Percentiles rank a stretch among this genome's conserved stretches.
Evolutionary conservation across 78 protist species (phyloP).

Genomic region (Planoprotostelium fungivorum): DNA sequence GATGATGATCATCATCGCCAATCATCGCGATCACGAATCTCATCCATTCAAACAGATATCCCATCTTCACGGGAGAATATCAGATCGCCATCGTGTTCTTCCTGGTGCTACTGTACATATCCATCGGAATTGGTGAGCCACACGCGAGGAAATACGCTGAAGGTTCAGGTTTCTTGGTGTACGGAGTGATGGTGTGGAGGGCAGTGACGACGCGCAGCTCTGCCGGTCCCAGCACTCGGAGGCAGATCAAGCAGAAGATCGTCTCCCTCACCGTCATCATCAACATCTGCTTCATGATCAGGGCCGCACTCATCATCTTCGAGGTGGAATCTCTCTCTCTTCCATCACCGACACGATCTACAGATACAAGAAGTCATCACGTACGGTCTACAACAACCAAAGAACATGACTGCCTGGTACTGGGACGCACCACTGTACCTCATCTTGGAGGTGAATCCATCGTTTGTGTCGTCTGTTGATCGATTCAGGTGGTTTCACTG

Average conservation of each 20-base stretch:
- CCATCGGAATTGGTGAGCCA: not conserved
- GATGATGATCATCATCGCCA: not conserved
- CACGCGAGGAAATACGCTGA: not conserved
- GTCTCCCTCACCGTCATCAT: not conserved
- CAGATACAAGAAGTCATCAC: not conserved
- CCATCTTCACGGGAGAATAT: not conserved
- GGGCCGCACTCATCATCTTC: not conserved
- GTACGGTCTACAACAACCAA: not conserved
- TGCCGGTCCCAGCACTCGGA: not conserved
- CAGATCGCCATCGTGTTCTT: not conserved
- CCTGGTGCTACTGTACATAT: not conserved
- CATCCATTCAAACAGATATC: not conserved
- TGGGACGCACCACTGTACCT: not conserved
- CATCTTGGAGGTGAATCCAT: not conserved
- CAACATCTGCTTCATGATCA: not conserved
- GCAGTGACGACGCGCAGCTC: not conserved
- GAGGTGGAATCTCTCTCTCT: not conserved
- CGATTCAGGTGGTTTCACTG: not conserved
- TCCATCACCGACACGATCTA: not conserved
- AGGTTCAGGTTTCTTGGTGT: not conserved
- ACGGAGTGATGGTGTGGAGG: not conserved
- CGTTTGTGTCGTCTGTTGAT: not conserved
- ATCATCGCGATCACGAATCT: not conserved
- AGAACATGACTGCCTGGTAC: not conserved
- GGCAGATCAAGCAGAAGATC: not conserved